Evolutionary conservation across 106 monocot species (phyloP).

Genomic region (Platanthera guangdongensis): DNA sequence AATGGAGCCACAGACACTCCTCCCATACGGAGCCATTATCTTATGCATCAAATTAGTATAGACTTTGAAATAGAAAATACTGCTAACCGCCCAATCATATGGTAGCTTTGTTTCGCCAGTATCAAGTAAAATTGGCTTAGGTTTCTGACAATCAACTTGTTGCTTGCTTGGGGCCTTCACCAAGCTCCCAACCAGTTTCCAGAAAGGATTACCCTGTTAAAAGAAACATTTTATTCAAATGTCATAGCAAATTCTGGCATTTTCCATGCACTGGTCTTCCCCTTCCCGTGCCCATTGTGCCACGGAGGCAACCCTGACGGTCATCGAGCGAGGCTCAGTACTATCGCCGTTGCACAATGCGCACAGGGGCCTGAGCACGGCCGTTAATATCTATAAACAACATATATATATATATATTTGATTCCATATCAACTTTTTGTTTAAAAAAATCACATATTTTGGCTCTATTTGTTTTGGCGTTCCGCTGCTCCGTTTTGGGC

Average conservation of each 20-base stretch:
- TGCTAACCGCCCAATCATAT: constrained; percentile 85
- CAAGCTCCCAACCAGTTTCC: constrained; percentile 68
- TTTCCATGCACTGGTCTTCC: neutral
- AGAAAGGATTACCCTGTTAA: constrained; percentile 82
- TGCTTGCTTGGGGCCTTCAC: constrained; percentile 58
- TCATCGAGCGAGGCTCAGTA: too few species aligned
- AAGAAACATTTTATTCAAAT: neutral
- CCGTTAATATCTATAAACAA: too few species aligned
- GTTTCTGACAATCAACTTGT: constrained; percentile 72
- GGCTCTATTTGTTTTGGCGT: too few species aligned
- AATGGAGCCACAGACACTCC: too few species aligned
- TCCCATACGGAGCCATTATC: neutral
- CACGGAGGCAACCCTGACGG: too few species aligned
- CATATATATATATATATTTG: too few species aligned
- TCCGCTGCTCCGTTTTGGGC: too few species aligned
- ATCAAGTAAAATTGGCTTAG: constrained; percentile 85
- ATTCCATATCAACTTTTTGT: too few species aligned
- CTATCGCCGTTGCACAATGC: too few species aligned
- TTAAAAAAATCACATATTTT: too few species aligned
- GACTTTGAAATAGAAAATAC: neutral
- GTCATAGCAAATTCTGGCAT: neutral
- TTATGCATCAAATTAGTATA: neutral
- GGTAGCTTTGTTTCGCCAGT: constrained; percentile 86
- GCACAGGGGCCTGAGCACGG: too few species aligned
- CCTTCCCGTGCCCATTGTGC: too few species aligned